phyloP scores from a whole-genome alignment of 2,329 filamentous ascomycete genomes.

The Aspergillus carbonarius region DNA sequence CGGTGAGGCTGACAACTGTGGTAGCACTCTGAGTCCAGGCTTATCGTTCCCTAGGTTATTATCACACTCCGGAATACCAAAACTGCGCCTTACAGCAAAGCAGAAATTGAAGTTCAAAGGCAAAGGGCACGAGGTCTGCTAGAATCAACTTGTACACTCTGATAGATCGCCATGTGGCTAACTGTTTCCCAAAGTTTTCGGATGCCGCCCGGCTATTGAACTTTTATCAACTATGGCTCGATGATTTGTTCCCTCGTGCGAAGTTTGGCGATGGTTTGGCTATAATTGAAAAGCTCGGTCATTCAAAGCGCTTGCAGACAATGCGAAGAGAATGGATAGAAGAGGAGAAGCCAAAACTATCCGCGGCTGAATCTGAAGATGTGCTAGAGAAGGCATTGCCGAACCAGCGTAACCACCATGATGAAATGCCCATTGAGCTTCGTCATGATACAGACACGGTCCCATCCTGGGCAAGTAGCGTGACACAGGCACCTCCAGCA shows the following conservation, averaged over 20 bases:
- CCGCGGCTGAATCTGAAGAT: conserved; percentile 5
- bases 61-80: conserved; percentile 78
- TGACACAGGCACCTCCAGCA: neutral
- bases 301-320: conserved; percentile 73
- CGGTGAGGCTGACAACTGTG: conserved; percentile 49
- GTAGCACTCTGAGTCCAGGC: neutral
- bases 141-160: neutral
- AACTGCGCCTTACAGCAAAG: conserved; percentile 69
- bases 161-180: neutral
- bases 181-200: conserved; percentile 61
- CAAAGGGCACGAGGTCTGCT: conserved; percentile 80
- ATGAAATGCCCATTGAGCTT: neutral
- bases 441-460: neutral
- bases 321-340: conserved; percentile 82
- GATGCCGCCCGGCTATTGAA: conserved; percentile 79
- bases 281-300: conserved; percentile 92
- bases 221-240: conserved; percentile 95
- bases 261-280: conserved; percentile 85
- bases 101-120: conserved; percentile 77
- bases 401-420: neutral
- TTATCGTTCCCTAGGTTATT: conserved; percentile 61
- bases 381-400: neutral
- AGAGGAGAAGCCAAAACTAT: conserved; percentile 52
- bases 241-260: conserved; percentile 91
- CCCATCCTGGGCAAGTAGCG: neutral